Percentiles rank a stretch among this genome's conserved stretches.
These are phyloP conservation scores for Coemansia sp. DNA, from an alignment of 192 early-diverging fungal genomes.

Conservation along the genomic window DNA sequence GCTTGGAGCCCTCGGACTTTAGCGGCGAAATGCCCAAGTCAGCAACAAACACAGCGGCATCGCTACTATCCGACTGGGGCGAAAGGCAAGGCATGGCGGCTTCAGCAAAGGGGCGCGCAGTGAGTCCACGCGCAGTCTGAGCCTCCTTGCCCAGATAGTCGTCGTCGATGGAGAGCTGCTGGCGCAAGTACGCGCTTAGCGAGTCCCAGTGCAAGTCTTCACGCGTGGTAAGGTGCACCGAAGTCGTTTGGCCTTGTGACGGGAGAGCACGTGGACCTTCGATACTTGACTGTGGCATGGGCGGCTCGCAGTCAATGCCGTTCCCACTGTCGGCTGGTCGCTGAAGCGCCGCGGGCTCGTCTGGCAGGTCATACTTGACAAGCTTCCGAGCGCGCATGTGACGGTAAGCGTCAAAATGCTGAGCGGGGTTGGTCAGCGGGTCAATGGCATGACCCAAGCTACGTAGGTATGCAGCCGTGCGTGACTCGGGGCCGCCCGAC, in stretches of 20 bases:
- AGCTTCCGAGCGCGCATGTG: conserved; percentile 34
- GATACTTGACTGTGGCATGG: background rate
- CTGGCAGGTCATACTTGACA: conserved; percentile 25
- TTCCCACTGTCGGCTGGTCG: conserved; percentile 19
- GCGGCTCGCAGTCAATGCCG: background rate
- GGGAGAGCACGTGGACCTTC: background rate
- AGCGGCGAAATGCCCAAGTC: conserved; percentile 13
- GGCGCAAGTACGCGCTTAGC: conserved; percentile 35
- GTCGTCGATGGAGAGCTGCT: conserved; percentile 34
- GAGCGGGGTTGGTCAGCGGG: conserved; percentile 21
- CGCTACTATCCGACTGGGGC: background rate
- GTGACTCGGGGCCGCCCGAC: conserved; percentile 11
- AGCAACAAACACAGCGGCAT: conserved; percentile 6
- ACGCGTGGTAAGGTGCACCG: conserved; percentile 35
- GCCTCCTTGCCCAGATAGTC: conserved; percentile 38
- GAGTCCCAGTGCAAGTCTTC: conserved; percentile 48
- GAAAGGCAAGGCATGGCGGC: background rate
- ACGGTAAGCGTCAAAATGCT: conserved; percentile 41
- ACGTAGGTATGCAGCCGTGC: conserved; percentile 8
- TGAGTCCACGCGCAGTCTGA: conserved; percentile 23
- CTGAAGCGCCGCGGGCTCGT: background rate
- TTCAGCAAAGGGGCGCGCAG: conserved; percentile 20
- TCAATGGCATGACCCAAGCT: conserved; percentile 13
- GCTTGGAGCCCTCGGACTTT: conserved; percentile 11
- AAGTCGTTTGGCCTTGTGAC: conserved; percentile 3